A percentile compares a stretch with the other conserved stretches of the same genome.
Conservation (phyloP, 1,139 yeast genomes). For the Lizanozyma gosingica region DNA sequence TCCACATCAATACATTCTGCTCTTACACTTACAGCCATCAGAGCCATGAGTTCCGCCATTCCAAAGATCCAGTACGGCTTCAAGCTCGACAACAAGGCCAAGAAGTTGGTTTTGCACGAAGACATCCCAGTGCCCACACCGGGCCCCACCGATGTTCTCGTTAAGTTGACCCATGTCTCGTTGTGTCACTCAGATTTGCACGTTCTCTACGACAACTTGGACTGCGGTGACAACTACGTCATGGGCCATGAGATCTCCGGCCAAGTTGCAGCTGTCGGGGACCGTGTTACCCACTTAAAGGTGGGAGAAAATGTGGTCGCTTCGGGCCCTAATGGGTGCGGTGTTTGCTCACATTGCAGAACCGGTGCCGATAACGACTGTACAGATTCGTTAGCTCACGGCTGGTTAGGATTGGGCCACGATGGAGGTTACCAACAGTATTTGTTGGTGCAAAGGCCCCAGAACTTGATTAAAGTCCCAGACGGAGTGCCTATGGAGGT, state of each 20-base stretch:
- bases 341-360: constrained; percentile 34
- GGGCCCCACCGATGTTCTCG: constrained; percentile 24
- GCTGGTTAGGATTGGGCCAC: constrained; percentile 33
- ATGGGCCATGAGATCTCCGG: constrained; percentile 59
- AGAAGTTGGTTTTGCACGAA: background rate
- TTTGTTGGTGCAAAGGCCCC: constrained; percentile 26
- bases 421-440: constrained; percentile 48
- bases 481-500: constrained; percentile 34
- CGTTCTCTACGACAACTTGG: constrained; percentile 22
- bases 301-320: constrained; percentile 28
- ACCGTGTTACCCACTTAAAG: constrained; percentile 13
- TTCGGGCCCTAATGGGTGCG: constrained; percentile 33
- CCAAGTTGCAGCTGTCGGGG: constrained; percentile 32
- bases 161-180: constrained; percentile 45
- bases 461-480: constrained; percentile 36
- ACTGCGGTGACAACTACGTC: constrained; percentile 23
- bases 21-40: background rate
- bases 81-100: background rate
- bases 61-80: background rate
- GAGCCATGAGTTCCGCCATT: background rate
- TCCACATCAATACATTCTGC: background rate
- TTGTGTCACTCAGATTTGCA: constrained; percentile 46
- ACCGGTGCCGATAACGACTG: constrained; percentile 38
- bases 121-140: constrained; percentile 32
- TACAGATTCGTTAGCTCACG: constrained; percentile 3